Evolutionary conservation across 441 rosid species (phyloP).

Genomic region (Populus hybrid): DNA sequence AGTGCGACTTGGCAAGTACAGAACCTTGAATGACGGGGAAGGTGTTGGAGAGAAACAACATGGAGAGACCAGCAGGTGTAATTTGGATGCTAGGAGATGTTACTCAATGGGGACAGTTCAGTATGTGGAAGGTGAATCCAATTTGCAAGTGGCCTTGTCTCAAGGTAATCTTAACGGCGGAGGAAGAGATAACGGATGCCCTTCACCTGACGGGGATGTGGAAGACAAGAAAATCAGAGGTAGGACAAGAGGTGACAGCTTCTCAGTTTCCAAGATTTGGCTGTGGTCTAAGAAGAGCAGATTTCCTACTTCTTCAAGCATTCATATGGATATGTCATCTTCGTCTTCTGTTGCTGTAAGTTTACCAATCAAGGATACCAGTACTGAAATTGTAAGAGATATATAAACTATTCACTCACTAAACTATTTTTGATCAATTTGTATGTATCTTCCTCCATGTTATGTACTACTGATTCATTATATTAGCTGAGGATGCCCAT

Average conservation of each 20-base stretch:
- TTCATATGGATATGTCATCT: constrained; percentile 16
- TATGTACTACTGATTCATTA: too few relatives aligned
- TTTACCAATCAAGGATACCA: constrained; percentile 15
- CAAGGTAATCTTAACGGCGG: not conserved
- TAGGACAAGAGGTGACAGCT: constrained; percentile 45
- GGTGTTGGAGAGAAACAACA: constrained; percentile 19
- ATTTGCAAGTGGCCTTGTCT: constrained; percentile 43
- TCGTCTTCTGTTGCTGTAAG: constrained; percentile 12
- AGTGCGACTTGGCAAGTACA: constrained; percentile 58
- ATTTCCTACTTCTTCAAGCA: constrained; percentile 20
- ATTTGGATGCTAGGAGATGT: constrained; percentile 60
- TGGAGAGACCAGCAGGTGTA: constrained; percentile 39
- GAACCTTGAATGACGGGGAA: constrained; percentile 34
- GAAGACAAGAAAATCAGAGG: constrained; percentile 43
- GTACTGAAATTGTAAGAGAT: constrained; percentile 8
- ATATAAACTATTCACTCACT: not conserved
- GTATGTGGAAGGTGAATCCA: constrained; percentile 49
- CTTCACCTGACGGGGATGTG: constrained; percentile 20
- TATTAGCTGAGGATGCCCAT: too few relatives aligned
- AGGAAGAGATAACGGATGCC: constrained; percentile 5
- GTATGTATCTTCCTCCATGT: not conserved
- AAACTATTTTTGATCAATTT: not conserved
- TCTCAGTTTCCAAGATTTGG: constrained; percentile 66
- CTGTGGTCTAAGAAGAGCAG: constrained; percentile 57
- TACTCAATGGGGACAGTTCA: constrained; percentile 72